Conservation (phyloP, 345 rosid genomes). For the Microcos paniculata region DNA sequence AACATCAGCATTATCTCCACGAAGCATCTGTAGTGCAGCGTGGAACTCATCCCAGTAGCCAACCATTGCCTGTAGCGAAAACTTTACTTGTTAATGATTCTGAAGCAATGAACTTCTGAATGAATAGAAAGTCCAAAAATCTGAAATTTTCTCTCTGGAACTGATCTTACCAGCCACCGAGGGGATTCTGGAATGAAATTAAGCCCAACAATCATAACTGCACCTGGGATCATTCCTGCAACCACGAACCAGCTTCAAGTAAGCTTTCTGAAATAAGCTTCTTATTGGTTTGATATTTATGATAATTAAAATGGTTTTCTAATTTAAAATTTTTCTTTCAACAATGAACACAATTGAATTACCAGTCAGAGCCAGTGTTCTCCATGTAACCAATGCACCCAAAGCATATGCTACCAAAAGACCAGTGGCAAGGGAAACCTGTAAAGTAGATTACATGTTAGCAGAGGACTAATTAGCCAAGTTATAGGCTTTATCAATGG, state of each 20-base stretch:
- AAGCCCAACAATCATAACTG: conserved; percentile 55
- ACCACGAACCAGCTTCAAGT: conserved; percentile 9
- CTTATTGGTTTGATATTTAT: not conserved
- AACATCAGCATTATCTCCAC: conserved; percentile 72
- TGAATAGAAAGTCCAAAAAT: not conserved
- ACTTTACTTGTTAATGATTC: not conserved
- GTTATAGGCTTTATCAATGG: not conserved
- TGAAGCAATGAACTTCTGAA: not conserved
- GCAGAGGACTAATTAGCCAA: not conserved
- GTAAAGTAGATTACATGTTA: conserved; percentile 54
- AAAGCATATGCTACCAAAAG: conserved; percentile 74
- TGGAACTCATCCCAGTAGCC: conserved; percentile 58
- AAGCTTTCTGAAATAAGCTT: not conserved
- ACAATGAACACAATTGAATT: conserved; percentile 22
- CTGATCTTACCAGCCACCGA: conserved; percentile 70
- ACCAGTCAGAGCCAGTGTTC: conserved; percentile 63
- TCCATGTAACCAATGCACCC: conserved; percentile 78
- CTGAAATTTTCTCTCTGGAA: not conserved
- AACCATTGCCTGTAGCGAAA: conserved; percentile 58
- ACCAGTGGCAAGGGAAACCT: conserved; percentile 33
- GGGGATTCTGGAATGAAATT: conserved; percentile 83
- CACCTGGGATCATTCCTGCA: conserved; percentile 73
- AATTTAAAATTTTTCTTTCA: not conserved
- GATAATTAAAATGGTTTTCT: no score
- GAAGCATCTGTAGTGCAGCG: conserved; percentile 64